Conservation (phyloP, 345 rosid species). For the Ceriops decandra region DNA sequence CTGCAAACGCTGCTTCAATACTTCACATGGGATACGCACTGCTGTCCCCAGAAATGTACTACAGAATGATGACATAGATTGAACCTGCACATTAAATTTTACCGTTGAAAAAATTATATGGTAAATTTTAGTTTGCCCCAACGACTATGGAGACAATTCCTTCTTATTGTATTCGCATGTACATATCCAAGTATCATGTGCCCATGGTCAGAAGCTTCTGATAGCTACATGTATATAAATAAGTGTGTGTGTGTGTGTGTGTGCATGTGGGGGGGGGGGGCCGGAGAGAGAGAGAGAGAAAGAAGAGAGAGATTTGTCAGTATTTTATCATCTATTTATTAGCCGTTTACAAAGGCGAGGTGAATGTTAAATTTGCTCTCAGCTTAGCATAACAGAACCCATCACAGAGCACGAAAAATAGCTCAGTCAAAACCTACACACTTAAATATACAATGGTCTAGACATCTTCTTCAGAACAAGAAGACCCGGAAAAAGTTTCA, state of each 20-base stretch:
- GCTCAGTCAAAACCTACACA: background rate
- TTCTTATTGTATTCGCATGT: background rate
- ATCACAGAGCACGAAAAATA: background rate
- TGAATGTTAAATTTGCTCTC: too few relatives aligned
- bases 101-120: background rate
- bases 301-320: too few relatives aligned
- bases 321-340: too few relatives aligned
- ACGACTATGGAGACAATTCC: background rate
- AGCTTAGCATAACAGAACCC: background rate
- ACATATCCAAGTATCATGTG: background rate
- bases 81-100: slow-evolving; percentile 56
- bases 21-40: slow-evolving; percentile 94
- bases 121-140: background rate
- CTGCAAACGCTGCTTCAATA: slow-evolving; percentile 93
- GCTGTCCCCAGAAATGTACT: slow-evolving; percentile 94
- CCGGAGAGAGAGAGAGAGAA: too few relatives aligned
- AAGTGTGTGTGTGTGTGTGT: background rate
- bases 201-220: too few relatives aligned
- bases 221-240: too few relatives aligned
- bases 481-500: too few relatives aligned
- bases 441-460: background rate
- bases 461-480: background rate
- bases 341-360: too few relatives aligned
- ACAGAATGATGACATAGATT: slow-evolving; percentile 89
- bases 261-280: too few relatives aligned